Evolutionary conservation across 192 early-diverging fungal genomes (phyloP), one percentile per base, ranked within the genome.

Genomic region (Allomyces javanicus): DNA sequence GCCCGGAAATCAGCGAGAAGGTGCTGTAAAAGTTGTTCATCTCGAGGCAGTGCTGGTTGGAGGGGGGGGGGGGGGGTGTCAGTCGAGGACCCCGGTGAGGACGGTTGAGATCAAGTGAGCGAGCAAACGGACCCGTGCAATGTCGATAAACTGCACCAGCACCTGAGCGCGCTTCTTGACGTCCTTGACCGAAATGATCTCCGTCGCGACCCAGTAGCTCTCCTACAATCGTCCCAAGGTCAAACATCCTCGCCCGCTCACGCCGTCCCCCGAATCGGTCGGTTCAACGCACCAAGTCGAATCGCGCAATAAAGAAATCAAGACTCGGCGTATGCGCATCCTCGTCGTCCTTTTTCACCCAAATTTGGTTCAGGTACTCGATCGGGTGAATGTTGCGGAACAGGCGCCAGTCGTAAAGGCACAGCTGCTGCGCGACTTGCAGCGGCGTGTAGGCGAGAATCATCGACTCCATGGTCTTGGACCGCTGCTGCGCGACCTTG

Each of bases 341-440:
- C n/a, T 74, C 69, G 44, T 71, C 69, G 22, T 19, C 68, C 24
- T 75, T 63, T 26, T 72, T 76, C 62, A 73, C 72, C 81, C 81
- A 84, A 19, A 84, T 84, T 69, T 78, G 69, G 63, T 81, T 79
- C 64, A 84, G 68, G 64, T 80, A 78, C 69, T 84, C 83, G 50
- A 81, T 84, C 12, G 81, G 79, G 65, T 84, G 81, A 65, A 84
- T 83, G 66, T 77, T 78, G 66, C 69, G 65, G 67, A 84, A 84
- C 21, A 84, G 67, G 26, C 77, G 74, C 63, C 71, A 77, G 67
- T 84, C 71, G 71, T 81, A 74, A 6, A 84, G 65, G 67, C 80
- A 80, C n/a, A 84, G 71, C 65, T 83, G 77, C 58, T 78, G 73
- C 23, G 68, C 70, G 21, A 84, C 44, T 5, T 77, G 72, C 50